phyloP scores from a whole-genome alignment of 441 rosid species.

The Gossypium aridum region DNA sequence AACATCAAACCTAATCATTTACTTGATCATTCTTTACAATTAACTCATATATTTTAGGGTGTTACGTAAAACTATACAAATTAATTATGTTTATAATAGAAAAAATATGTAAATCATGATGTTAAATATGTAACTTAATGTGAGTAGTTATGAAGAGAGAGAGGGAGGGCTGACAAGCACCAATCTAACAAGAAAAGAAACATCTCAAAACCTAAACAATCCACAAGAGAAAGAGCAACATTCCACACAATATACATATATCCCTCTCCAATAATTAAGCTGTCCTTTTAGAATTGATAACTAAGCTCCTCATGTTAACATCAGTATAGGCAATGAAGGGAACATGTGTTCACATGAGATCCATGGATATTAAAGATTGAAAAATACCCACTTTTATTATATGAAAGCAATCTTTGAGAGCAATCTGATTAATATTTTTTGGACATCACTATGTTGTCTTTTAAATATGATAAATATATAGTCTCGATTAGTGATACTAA shows the following conservation, averaged over 20 bases:
- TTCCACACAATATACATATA: background rate
- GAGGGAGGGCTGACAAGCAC: background rate
- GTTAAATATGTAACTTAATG: background rate
- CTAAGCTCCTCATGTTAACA: background rate
- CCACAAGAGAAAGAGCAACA: background rate
- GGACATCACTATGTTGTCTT: background rate
- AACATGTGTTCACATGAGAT: background rate
- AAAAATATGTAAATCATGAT: background rate
- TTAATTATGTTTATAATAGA: too few species aligned
- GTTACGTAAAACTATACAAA: too few species aligned
- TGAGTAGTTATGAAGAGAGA: background rate
- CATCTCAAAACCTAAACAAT: background rate
- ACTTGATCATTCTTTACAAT: too few species aligned
- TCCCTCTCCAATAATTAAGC: background rate
- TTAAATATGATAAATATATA: background rate
- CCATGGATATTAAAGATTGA: background rate
- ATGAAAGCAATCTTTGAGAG: conserved; percentile 9
- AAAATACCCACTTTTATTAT: conserved; percentile 12
- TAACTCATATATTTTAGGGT: too few species aligned
- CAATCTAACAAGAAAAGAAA: background rate
- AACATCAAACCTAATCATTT: too few species aligned
- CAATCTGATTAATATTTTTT: background rate
- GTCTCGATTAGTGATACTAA: too few species aligned
- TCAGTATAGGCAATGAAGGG: conserved; percentile 1
- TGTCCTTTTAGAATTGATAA: conserved; percentile 8